Conservation (phyloP, 2,329 filamentous ascomycete species). For the Botryosphaeria dothidea region DNA sequence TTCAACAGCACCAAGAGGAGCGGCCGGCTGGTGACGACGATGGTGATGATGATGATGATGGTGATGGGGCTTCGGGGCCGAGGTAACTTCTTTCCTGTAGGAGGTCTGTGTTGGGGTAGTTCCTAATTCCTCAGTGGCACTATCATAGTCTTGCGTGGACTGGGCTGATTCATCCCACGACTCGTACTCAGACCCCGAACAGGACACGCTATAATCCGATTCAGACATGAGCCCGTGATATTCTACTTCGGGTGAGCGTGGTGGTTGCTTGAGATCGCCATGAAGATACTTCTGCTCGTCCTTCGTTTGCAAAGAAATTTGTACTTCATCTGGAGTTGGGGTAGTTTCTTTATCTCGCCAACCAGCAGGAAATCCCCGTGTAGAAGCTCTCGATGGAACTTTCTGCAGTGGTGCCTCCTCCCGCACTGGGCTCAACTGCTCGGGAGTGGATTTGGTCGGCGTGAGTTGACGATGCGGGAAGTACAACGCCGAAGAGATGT, state of each 20-base stretch:
- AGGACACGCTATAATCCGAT: conserved; percentile 28
- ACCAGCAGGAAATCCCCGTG: background rate
- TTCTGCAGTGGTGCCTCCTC: conserved; percentile 3
- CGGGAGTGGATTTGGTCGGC: conserved; percentile 10
- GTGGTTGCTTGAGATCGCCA: conserved; percentile 54
- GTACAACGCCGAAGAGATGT: conserved; percentile 84
- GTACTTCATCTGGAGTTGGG: conserved; percentile 53
- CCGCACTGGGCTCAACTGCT: conserved; percentile 5
- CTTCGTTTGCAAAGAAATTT: conserved; percentile 63
- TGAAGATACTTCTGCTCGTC: conserved; percentile 62
- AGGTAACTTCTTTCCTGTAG: background rate
- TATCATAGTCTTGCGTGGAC: conserved; percentile 49
- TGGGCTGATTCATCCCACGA: conserved; percentile 45
- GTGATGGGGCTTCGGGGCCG: conserved; percentile 29
- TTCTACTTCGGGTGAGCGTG: conserved; percentile 38
- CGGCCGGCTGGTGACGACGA: conserved; percentile 41
- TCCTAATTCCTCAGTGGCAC: conserved; percentile 54
- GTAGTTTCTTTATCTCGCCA: conserved; percentile 18
- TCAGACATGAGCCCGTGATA: conserved; percentile 1
- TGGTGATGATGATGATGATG: conserved; percentile 33
- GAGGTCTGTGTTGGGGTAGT: conserved; percentile 36
- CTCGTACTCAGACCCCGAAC: conserved; percentile 44
- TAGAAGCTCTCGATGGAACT: conserved; percentile 14
- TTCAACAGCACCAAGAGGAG: conserved; percentile 85
- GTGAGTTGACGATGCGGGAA: conserved; percentile 68